Percentiles rank a stretch among this genome's conserved stretches.
Conservation (phyloP, 306 rosid genomes). For the Inga oerstediana region DNA sequence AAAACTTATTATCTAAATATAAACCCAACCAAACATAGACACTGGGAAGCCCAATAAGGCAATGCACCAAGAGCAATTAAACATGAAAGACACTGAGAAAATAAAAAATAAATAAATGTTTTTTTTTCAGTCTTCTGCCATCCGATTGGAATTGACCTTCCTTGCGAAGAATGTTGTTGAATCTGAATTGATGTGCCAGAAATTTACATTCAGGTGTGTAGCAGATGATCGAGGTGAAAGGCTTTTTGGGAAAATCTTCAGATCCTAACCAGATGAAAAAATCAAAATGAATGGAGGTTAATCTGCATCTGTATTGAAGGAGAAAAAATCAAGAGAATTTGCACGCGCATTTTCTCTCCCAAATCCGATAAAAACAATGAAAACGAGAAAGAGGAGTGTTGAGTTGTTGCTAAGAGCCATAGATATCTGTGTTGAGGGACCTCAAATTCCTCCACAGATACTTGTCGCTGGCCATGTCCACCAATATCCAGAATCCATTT, state of each 20-base stretch:
- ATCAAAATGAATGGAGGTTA: neutral
- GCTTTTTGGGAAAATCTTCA: too few species aligned
- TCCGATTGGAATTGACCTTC: neutral
- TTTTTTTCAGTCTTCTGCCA: neutral
- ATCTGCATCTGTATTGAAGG: neutral
- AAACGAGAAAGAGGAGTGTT: too few species aligned
- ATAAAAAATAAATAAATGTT: neutral
- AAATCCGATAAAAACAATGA: neutral
- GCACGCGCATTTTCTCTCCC: neutral
- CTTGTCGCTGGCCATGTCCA: constrained; percentile 86
- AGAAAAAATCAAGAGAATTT: neutral
- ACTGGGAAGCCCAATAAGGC: too few species aligned
- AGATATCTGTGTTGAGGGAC: constrained; percentile 29
- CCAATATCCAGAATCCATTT: constrained; percentile 62
- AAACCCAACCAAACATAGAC: too few species aligned
- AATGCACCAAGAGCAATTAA: too few species aligned
- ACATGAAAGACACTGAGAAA: too few species aligned
- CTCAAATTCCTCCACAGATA: constrained; percentile 73
- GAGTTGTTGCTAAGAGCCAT: constrained; percentile 24
- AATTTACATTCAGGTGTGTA: neutral
- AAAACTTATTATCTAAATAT: too few species aligned
- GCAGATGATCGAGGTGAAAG: neutral
- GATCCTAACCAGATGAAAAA: neutral
- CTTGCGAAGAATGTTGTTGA: neutral
- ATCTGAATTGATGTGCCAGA: neutral